Evolutionary conservation across 495 filamentous ascomycete genomes (phyloP), one percentile per base, ranked within the genome.

Genomic region (Aspergillus leporis): DNA sequence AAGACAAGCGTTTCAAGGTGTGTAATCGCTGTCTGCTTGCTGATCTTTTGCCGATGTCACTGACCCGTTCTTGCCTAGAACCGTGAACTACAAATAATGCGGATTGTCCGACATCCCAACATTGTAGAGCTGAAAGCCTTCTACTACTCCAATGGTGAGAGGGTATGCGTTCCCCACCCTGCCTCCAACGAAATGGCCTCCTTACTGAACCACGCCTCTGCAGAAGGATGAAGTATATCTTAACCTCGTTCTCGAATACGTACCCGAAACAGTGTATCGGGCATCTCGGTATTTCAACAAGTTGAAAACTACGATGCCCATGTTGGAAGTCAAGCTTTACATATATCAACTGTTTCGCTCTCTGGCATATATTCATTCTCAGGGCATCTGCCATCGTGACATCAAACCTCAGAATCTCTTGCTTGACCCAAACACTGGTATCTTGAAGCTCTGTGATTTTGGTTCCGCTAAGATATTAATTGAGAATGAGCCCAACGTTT

Each of bases 201-300:
- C 28, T 16, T 54, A 47, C 66, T 71, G 60, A 73, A 23, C 23
- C 49, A 32, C 30, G 18, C 13, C 32, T 19, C 50, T 41, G 28
- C 57, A 98, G 93, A 97, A 98, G 81, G 95, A 99, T 71, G 94
- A 99, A 80, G 95, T 99, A 13, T 99, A 98, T 74, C 87, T 99
- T 50, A 99, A 99, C 70, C 83, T 99, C 41, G 92, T 99, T 48
- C 88, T 98, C 66, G 94, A 99, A 73, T 99, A 92, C 70, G 95
- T 99, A 51, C 95, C 95, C 10, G 94, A 98, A 79, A 98, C 94
- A 0, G 95, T 99, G 36, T 99, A 98, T 73, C 86, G 95, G 58
- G 95, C 94, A n/a, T 98, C 94, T 45, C 85, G 94, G 50, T 97
- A 96, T 77, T 99, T 98, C 83, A 97, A 96, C 81, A 99, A 98